These are phyloP conservation scores for Crithidia thermophila DNA, from an alignment of 208 protist genomes.

Conservation along the genomic window DNA sequence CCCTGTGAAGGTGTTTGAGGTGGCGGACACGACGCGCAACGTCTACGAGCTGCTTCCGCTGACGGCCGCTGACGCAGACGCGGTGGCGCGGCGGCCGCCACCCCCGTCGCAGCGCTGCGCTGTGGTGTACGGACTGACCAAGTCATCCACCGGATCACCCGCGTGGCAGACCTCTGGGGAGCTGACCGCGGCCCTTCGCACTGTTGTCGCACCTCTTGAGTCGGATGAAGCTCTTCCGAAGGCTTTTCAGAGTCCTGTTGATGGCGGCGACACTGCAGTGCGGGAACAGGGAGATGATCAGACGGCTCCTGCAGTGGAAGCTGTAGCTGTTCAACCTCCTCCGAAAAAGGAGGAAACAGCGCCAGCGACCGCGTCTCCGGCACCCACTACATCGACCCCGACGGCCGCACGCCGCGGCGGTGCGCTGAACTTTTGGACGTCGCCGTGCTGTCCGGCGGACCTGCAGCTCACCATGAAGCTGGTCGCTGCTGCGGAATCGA, in stretches of 20 bases:
- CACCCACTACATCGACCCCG: background rate
- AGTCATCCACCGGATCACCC: background rate
- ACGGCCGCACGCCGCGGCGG: background rate
- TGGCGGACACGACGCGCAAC: background rate
- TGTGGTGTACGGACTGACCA: background rate
- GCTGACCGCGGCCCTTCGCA: background rate
- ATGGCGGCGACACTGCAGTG: too few relatives aligned
- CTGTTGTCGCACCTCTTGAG: too few relatives aligned
- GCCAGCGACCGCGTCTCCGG: background rate
- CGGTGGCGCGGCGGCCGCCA: background rate
- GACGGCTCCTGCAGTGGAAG: too few relatives aligned
- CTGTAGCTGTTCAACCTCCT: too few relatives aligned
- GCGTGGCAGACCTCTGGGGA: background rate
- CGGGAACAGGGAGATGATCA: too few relatives aligned
- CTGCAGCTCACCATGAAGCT: background rate
- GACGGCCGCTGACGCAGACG: conserved; percentile 1
- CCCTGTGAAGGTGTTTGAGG: conserved; percentile 5
- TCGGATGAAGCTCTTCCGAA: too few relatives aligned
- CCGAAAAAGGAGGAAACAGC: background rate
- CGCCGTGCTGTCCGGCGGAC: conserved; percentile 8
- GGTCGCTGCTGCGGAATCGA: background rate
- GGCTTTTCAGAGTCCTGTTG: too few relatives aligned
- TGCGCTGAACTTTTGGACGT: conserved; percentile 25
- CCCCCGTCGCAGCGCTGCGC: conserved; percentile 3
- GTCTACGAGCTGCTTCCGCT: background rate